Base-by-base conservation (phyloP, 2,329 filamentous ascomycete species). In the Trichoderma sp. region DNA sequence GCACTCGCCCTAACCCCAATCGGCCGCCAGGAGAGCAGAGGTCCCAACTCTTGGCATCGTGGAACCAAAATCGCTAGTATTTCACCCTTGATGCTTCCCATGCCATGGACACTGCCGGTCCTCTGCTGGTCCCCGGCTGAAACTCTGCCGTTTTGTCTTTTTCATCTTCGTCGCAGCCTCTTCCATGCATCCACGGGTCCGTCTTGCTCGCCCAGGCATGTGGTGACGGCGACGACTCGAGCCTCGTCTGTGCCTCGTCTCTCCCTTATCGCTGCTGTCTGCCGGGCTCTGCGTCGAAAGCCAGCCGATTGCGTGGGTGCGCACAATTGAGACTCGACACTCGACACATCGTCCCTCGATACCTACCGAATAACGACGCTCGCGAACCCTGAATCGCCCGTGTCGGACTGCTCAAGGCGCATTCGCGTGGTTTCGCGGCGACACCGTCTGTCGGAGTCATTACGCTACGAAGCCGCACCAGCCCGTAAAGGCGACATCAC, bases 1-100 rank as follows among this genome's bases (percentile, higher is more conserved):
- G 66, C 66, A 50, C 55, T 28, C 30, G 48, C 50, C 51, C 67
- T 68, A 67, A 66, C 19, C 65, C 62, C 39, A 50, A 65, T 67
- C 34, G 62, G 67, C 62, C 47, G 52, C 55, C 50, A 58, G 47
- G 41, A 47, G 45, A 63, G 34, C 41, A 54, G 51, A 48, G 26
- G 24, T 30, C 56, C 21, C 21, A 30, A 44, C 43, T 56, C 61
- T 64, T 64, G 62, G 62, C 62, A 64, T 64, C 62, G 54, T 64
- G 62, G 54, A 50, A 63, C 60, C 48, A 55, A 39, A 55, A 60
- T 48, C 45, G 57, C 26, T 62, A 50, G 39, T 26, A 63, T 63
- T 63, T 63, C 41, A 55, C 60, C 60, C 45, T 52, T 55, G 26
- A 63, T 63, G 50, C 47, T 43, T 54, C 59, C 59, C 60, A 34